Percentiles rank a stretch among this genome's conserved stretches.
These are phyloP conservation scores for Daldinia vernicosa DNA, from an alignment of 495 filamentous ascomycete species.

Conservation along the genomic window DNA sequence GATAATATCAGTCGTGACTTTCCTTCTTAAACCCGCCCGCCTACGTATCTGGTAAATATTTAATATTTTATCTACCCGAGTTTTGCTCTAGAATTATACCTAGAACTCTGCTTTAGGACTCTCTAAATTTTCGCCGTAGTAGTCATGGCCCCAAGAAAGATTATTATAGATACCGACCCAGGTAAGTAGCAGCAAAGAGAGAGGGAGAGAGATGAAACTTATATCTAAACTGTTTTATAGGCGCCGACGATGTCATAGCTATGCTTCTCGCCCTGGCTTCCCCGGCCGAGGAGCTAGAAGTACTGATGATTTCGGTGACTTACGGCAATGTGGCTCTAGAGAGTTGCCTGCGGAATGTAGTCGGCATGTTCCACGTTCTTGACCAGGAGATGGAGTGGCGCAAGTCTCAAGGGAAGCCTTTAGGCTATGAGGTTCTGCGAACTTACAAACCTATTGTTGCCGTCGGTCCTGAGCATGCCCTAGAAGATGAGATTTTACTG, in stretches of 20 bases:
- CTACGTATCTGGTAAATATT: not conserved
- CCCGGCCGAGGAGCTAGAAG: slow-evolving; percentile 83
- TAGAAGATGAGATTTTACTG: slow-evolving; percentile 83
- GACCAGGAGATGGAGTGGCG: slow-evolving; percentile 92
- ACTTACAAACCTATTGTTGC: slow-evolving; percentile 81
- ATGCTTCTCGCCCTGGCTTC: slow-evolving; percentile 83
- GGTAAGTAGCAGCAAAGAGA: slow-evolving; percentile 50
- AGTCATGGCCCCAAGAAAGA: slow-evolving; percentile 69
- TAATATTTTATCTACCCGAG: not conserved
- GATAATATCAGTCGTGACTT: not conserved
- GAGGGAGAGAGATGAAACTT: slow-evolving; percentile 2
- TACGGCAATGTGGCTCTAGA: slow-evolving; percentile 92
- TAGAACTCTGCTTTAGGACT: not conserved
- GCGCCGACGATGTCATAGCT: slow-evolving; percentile 91
- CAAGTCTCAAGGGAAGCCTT: slow-evolving; percentile 65
- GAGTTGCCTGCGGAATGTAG: slow-evolving; percentile 87
- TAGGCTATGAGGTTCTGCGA: slow-evolving; percentile 74
- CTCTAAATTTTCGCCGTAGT: not conserved
- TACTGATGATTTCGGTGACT: slow-evolving; percentile 87
- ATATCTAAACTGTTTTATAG: slow-evolving; percentile 52
- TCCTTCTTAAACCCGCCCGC: not conserved
- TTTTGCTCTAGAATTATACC: not conserved
- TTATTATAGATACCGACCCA: slow-evolving; percentile 96
- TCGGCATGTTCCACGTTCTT: slow-evolving; percentile 91
- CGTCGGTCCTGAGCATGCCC: slow-evolving; percentile 82